Base-by-base conservation (phyloP, 371 early-diverging fungal species). In the Encephalitozoon romaleae region DNA sequence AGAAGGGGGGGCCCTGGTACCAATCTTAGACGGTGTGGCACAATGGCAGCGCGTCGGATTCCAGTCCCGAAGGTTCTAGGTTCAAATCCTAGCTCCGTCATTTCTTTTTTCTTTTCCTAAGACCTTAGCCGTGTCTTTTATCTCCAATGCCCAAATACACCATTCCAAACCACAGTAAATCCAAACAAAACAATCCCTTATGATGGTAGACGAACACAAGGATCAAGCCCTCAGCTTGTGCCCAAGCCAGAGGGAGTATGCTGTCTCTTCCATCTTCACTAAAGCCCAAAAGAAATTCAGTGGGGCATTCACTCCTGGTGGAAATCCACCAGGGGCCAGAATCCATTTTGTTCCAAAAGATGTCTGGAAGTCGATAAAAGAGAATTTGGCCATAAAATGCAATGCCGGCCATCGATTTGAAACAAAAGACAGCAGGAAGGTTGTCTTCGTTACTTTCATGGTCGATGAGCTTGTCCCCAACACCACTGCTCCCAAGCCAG, bases 1-100 rank as follows among this genome's bases (percentile, higher is more conserved):
- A 30, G 18, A 11, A 11, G 11, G 59, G 9, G 9, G 30, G n/a
- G 15, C 34, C 34, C 2, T 34, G 1, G 32, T 2, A 12, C n/a
- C 2, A 0, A 9, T 2, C 11, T 12, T 59, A 34, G 80, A 69
- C 76, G 65, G 53, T 59, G 72, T 81, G 81, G 81, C 81, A 75
- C 81, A 81, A 79, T 78, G 81, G 81, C 78, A 81, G 81, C 81
- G 81, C 78, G 53, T 78, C 72, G 72, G 81, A 81, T 76, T 81
- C 77, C 81, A 76, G 77, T 51, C 77, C 81, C 73, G 72, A 67
- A 70, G 81, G 81, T 78, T 79, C 49, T 65, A 51, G 78, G 81
- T 81, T 81, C 81, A 64, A 81, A 55, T 72, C 81, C 78, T 73
- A 34, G 30, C 72, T 68, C 43, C 76, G 76, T 80, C 80, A 79